Percentiles rank a stretch among this genome's conserved stretches.
These are phyloP conservation scores for Escallonia herrerae DNA, from an alignment of 129 eudicot genomes.

Conservation along the genomic window DNA sequence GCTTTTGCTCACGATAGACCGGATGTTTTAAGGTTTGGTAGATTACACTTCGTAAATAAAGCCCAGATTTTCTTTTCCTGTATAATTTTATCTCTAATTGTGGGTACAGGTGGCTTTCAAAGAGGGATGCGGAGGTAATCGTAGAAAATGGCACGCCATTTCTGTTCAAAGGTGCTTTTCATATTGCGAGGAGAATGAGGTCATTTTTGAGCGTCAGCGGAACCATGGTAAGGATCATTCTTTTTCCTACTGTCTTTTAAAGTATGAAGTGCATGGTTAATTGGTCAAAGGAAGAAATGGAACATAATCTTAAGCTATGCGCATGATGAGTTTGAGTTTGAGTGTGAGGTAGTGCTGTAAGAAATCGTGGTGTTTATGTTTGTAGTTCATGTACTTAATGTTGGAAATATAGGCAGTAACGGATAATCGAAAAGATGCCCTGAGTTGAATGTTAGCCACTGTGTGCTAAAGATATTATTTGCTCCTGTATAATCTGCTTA, in stretches of 20 bases:
- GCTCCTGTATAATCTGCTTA: no score
- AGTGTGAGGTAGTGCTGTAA: no score
- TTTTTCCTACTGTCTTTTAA: neutral
- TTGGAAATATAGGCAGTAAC: no score
- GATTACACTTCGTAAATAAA: neutral
- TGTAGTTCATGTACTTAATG: no score
- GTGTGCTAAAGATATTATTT: no score
- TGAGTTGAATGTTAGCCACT: no score
- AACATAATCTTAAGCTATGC: no score
- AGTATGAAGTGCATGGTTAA: no score
- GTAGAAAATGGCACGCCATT: slow-evolving; percentile 65
- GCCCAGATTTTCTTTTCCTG: neutral
- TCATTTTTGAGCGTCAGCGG: slow-evolving; percentile 33
- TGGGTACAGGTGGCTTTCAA: slow-evolving; percentile 52
- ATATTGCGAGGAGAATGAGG: slow-evolving; percentile 56
- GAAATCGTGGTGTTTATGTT: no score
- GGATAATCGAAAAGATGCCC: no score
- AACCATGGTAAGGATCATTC: slow-evolving; percentile 21
- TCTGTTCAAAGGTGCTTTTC: slow-evolving; percentile 60
- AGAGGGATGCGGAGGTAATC: slow-evolving; percentile 61
- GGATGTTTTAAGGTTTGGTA: slow-evolving; percentile 48
- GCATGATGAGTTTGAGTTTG: no score
- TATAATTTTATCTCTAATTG: neutral
- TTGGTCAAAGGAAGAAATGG: no score
- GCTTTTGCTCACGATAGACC: slow-evolving; percentile 53